These are phyloP conservation scores for Starmerella vitae DNA, from an alignment of 805 yeast genomes.

Conservation along the genomic window DNA sequence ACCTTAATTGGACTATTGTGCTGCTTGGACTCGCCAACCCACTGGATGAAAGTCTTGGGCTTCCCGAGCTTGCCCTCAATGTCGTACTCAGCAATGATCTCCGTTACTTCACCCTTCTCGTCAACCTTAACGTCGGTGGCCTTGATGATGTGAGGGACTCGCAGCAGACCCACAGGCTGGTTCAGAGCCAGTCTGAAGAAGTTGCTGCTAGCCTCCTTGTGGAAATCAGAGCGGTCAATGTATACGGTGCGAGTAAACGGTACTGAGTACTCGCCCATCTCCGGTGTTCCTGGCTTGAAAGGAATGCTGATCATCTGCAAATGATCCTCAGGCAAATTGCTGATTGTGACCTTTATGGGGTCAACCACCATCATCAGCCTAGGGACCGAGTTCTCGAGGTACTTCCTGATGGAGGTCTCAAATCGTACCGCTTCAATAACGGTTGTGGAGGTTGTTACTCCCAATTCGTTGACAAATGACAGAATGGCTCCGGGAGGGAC, in stretches of 20 bases:
- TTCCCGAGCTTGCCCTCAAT: constrained; percentile 43
- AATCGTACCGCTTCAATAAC: constrained; percentile 83
- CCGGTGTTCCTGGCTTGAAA: constrained; percentile 73
- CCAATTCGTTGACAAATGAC: constrained; percentile 83
- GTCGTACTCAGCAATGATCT: constrained; percentile 70
- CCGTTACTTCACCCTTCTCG: constrained; percentile 46
- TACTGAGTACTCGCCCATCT: constrained; percentile 60
- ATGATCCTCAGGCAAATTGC: constrained; percentile 63
- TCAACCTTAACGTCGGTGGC: constrained; percentile 57
- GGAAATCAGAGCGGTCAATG: constrained; percentile 81
- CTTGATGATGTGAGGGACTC: constrained; percentile 70
- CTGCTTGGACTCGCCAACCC: constrained; percentile 68
- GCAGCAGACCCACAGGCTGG: constrained; percentile 88
- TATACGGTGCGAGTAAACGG: constrained; percentile 65
- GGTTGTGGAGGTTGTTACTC: constrained; percentile 88
- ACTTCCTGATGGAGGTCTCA: constrained; percentile 77
- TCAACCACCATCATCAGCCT: constrained; percentile 85
- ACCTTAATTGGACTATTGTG: constrained; percentile 51
- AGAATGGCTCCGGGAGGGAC: constrained; percentile 97
- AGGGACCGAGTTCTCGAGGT: constrained; percentile 81
- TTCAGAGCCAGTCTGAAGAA: constrained; percentile 89
- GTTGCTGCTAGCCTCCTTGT: constrained; percentile 46
- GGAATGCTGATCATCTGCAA: constrained; percentile 65
- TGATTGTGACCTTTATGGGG: constrained; percentile 73
- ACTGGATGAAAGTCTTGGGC: constrained; percentile 94